These are phyloP conservation scores for Pleurotus tuoliensis DNA, from an alignment of 768 basidiomycete genomes.

Conservation along the genomic window DNA sequence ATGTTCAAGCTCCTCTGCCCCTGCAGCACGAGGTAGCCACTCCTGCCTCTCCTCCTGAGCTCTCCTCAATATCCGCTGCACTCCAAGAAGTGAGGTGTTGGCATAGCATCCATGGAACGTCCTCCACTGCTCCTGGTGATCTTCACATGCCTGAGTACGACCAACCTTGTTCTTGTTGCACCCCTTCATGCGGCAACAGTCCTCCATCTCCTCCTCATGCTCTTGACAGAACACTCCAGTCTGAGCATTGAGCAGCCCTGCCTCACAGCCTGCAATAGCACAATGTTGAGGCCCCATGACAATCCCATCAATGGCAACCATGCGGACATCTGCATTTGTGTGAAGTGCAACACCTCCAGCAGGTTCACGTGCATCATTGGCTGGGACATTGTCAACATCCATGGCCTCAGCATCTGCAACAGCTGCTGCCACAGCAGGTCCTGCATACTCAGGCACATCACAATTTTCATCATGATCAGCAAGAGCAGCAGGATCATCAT, in stretches of 20 bases:
- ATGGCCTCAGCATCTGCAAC: too few species aligned
- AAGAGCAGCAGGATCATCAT: too few species aligned
- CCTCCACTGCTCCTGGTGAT: constrained; percentile 2
- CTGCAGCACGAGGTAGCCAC: neutral
- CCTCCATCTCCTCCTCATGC: constrained; percentile 2
- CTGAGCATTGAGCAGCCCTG: constrained; percentile 2
- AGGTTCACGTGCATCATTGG: too few species aligned
- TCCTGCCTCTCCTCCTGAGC: neutral
- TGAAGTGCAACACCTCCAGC: too few species aligned
- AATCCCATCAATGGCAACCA: constrained; percentile 14
- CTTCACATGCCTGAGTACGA: constrained; percentile 1
- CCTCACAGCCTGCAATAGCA: constrained; percentile 7
- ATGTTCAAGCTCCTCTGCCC: constrained; percentile 13
- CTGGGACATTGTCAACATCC: too few species aligned
- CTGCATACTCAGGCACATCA: too few species aligned
- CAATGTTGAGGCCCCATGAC: constrained; percentile 12
- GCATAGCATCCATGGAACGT: neutral
- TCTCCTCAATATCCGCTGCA: neutral
- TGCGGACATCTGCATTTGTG: neutral
- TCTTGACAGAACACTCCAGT: neutral
- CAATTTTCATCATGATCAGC: too few species aligned
- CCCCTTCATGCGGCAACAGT: constrained; percentile 3
- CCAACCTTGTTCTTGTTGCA: neutral
- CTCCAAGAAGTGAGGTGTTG: neutral
- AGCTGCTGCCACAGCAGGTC: too few species aligned